Evolutionary conservation across 2,329 filamentous ascomycete species (phyloP).

Genomic region (Rugonectria rugulosa): DNA sequence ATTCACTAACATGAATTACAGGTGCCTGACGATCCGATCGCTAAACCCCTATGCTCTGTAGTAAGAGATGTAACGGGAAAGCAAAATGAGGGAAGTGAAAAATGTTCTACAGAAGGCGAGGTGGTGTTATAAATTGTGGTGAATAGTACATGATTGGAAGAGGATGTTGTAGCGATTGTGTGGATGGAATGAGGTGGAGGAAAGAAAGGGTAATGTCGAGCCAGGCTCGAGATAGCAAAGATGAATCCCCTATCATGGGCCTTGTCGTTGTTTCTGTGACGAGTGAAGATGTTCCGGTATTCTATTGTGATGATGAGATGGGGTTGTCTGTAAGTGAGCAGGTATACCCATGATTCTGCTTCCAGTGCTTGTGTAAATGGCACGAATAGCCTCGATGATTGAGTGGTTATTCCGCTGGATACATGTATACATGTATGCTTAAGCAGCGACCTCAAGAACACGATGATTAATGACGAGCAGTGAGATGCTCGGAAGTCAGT

Average conservation of each 20-base stretch:
- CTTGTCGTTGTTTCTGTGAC: background rate
- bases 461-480: no score
- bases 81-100: conserved; percentile 16
- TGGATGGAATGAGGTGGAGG: background rate
- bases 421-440: no score
- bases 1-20: conserved; percentile 46
- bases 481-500: no score
- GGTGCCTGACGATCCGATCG: conserved; percentile 84
- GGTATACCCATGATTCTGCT: no score
- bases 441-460: no score
- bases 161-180: conserved; percentile 3
- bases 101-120: conserved; percentile 19
- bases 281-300: background rate
- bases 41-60: conserved; percentile 79
- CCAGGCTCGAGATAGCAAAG: conserved; percentile 23
- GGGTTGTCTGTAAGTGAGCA: no score
- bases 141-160: conserved; percentile 16
- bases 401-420: no score
- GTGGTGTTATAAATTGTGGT: background rate
- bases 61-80: conserved; percentile 29
- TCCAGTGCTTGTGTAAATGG: background rate
- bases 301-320: no score
- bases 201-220: conserved; percentile 19
- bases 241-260: conserved; percentile 16
- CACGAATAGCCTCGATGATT: no score